phyloP scores from a whole-genome alignment of 2,329 filamentous ascomycete species.

The Paraphoma sp. region DNA sequence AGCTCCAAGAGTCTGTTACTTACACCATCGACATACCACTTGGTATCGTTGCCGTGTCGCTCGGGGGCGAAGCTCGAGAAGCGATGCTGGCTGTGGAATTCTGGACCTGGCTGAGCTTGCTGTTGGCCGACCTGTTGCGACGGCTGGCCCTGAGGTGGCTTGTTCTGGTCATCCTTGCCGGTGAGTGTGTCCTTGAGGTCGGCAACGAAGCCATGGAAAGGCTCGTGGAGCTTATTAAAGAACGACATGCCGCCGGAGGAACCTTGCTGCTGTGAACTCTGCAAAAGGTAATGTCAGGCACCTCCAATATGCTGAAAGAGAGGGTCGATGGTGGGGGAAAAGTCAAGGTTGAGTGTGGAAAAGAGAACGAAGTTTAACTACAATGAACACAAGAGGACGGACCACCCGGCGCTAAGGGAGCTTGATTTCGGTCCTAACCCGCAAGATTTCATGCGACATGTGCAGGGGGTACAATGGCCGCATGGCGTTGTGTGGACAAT shows the following conservation, averaged over 20 bases:
- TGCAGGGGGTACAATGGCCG: constrained; percentile 19
- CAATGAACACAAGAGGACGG: constrained; percentile 9
- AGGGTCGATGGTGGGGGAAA: too few species aligned
- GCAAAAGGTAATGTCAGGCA: constrained; percentile 7
- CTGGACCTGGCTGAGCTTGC: constrained; percentile 39
- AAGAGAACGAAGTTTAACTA: not conserved
- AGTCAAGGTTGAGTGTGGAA: not conserved
- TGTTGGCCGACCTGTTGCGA: constrained; percentile 22
- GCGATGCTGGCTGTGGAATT: constrained; percentile 55
- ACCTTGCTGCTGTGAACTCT: constrained; percentile 33
- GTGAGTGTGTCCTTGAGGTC: constrained; percentile 59
- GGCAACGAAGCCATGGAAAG: constrained; percentile 58
- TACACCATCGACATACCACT: constrained; percentile 83
- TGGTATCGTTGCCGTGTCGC: constrained; percentile 73
- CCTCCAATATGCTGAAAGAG: too few species aligned
- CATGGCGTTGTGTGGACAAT: constrained; percentile 19
- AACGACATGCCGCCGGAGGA: constrained; percentile 49
- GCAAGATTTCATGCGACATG: constrained; percentile 15
- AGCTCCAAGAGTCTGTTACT: constrained; percentile 2
- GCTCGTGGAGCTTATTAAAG: constrained; percentile 63
- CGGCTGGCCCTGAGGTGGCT: constrained; percentile 44
- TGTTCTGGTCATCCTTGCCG: constrained; percentile 51
- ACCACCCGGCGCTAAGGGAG: constrained; percentile 17
- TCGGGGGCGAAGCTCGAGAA: constrained; percentile 74
- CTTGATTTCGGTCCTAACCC: constrained; percentile 16